phyloP scores from a whole-genome alignment of 1,284 basidiomycete genomes.

The Tilletiaria anomala region DNA sequence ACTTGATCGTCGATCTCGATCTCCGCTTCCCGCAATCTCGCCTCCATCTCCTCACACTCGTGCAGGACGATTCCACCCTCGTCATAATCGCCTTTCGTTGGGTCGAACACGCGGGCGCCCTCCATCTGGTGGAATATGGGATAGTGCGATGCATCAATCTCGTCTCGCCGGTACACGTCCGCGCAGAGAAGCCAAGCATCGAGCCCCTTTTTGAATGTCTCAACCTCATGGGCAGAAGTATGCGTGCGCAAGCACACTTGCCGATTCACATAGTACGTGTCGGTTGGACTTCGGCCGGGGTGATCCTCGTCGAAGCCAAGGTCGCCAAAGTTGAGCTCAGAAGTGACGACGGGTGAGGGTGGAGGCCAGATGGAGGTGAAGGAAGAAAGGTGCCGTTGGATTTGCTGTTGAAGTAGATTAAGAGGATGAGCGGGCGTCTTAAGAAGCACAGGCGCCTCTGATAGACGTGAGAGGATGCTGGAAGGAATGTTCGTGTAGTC shows the following conservation, averaged over 20 bases:
- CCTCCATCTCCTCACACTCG: constrained; percentile 51
- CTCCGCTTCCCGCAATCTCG: constrained; percentile 42
- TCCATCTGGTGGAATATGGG: constrained; percentile 99
- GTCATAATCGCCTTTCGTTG: constrained; percentile 37
- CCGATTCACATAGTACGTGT: constrained; percentile 91
- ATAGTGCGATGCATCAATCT: constrained; percentile 92
- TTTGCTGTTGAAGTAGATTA: constrained; percentile 63
- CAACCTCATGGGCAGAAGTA: constrained; percentile 93
- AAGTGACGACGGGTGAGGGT: constrained; percentile 73
- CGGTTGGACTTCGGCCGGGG: constrained; percentile 72
- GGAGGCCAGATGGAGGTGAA: constrained; percentile 41
- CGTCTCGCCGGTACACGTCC: constrained; percentile 97
- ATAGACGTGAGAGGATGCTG: constrained; percentile 61
- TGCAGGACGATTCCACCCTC: constrained; percentile 41
- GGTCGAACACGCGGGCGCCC: constrained; percentile 63
- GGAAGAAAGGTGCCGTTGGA: constrained; percentile 65
- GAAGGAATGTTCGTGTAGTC: constrained; percentile 69
- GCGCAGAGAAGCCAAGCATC: constrained; percentile 81
- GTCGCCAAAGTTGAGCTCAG: constrained; percentile 89
- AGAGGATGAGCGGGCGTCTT: constrained; percentile 67
- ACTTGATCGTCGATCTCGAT: constrained; percentile 75
- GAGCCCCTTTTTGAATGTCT: constrained; percentile 63
- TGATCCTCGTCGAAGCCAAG: constrained; percentile 86
- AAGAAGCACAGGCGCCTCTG: constrained; percentile 53
- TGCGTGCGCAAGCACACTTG: constrained; percentile 87